Base-by-base conservation (phyloP, 2,329 filamentous ascomycete genomes). In the Harringtonia aguacate region DNA sequence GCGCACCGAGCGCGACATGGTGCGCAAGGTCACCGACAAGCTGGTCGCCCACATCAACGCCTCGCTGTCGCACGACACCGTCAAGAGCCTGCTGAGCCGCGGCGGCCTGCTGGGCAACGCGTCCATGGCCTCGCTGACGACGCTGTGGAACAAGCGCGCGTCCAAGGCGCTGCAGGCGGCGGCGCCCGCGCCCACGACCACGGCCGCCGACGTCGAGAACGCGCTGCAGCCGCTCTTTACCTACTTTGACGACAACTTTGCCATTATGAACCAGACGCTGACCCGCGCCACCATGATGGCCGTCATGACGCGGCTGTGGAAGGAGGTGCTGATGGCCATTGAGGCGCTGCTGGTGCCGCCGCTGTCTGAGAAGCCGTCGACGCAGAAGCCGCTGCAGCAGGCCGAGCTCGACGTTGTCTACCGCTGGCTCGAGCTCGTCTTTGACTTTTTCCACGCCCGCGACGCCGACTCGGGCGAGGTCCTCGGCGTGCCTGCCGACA, bases 181-280 rank as follows among this genome's bases (percentile, higher is more conserved):
- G 30, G 37, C 17, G 28, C 27, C 12, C 10, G 13, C 15, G 17
- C 9, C 38, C n/a, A 33, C 30, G 7, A 21, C 36, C 21, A 15
- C 86, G 1, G 75, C 77, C 28, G 73, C 72, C 8, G 87, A 95
- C 47, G 74, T 95, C 18, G 83, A 86, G 52, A 82, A 82, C 53
- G 87, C 87, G 1, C 68, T 98, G 13, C 81, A 84, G 53, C 84
- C 88, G 5, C 73, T 98, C 1, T 92, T 95, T 59, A 77, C 80
- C 43, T 98, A 98, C 61, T 98, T 98, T 59, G 86, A 98, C 59
- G 90, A 95, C 60, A 98, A 98, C 57, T 98, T 98, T 63, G 87
- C 88, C 47, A 95, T 97, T 54, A 95, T 98, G 89, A 95, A 97
- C 66, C 81, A 92, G 62, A 95, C 90, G 1, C 70, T 98, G 45